These are phyloP conservation scores for Penstemon davidsonii DNA, from an alignment of 257 asterid species.

Conservation along the genomic window DNA sequence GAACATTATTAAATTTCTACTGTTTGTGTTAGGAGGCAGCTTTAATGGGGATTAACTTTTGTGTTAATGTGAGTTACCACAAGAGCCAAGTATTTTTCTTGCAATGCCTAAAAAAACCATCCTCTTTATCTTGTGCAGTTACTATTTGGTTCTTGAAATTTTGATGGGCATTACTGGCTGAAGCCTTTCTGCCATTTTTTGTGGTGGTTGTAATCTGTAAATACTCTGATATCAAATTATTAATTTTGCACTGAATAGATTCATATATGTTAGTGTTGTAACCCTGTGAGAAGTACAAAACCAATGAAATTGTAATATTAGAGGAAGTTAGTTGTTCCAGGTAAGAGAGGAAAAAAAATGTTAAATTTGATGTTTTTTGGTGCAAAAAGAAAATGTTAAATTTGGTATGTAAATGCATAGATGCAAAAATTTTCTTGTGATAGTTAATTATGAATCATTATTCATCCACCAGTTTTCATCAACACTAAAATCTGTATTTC, in stretches of 20 bases:
- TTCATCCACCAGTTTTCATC: too few relatives aligned
- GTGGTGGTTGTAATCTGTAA: background rate
- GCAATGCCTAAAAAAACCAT: background rate
- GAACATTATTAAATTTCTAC: too few relatives aligned
- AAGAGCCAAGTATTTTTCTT: background rate
- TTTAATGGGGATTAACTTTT: background rate
- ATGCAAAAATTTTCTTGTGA: too few relatives aligned
- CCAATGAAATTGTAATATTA: too few relatives aligned
- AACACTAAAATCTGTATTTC: too few relatives aligned
- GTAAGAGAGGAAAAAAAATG: too few relatives aligned
- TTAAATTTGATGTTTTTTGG: too few relatives aligned
- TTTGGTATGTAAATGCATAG: too few relatives aligned
- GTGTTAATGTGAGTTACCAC: background rate
- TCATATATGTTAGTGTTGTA: too few relatives aligned
- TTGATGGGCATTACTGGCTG: background rate
- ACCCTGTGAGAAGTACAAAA: background rate
- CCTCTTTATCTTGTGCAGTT: background rate
- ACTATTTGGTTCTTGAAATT: background rate
- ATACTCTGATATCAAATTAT: background rate
- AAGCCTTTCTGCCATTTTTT: background rate
- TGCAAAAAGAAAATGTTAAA: too few relatives aligned
- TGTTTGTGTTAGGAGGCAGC: background rate
- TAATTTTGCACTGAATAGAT: background rate
- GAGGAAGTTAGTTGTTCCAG: too few relatives aligned
- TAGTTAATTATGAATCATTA: too few relatives aligned